Evolutionary conservation across 176 grass and related monocot genomes (phyloP), one percentile per base, ranked within the genome.

Genomic region (Triticum dicoccoides): DNA sequence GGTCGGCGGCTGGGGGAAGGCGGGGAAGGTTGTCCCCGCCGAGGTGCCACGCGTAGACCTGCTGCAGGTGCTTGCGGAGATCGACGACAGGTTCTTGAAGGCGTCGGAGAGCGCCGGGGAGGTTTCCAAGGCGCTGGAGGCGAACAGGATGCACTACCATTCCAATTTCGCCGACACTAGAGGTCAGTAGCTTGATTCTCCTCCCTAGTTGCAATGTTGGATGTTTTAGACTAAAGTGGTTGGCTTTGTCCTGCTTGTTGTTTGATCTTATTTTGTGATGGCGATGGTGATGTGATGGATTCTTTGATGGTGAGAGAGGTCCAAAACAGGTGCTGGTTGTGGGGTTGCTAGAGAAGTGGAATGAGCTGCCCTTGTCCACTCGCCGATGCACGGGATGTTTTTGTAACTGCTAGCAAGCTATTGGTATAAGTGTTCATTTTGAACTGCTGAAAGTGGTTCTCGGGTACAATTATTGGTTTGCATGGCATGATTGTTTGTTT

Each of bases 101-200:
- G 94, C 94, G 0, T 99, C 94, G 1, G 89, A 99, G 90, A 97
- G 97, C 30, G 54, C 94, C 0, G 82, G 87, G 18, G 97, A 94
- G 84, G 97, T 99, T 13, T 99, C 90, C 27, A 97, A 93, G 77
- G 85, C 85, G 73, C 88, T 99, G 29, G 97, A 99, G 83, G 97
- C 97, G 21, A 99, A 94, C 81, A 75, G 97, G 86, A 94, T 97
- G 97, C 97, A 99, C 86, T 99, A 99, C 49, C 97, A 99, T 89
- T 99, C 97, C 79, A 99, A 96, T 89, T 99, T 94, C 74, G 90
- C 76, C 13, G 92, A 99, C 80, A 94, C 86, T 32, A 82, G 94
- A 94, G 94, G 96, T 99, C 80, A 87, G 77, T 69, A 68, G n/a
- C 76, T 81, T 70, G n/a, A 88, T 88, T 78, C 73, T 76, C 51